Evolutionary conservation across 2,329 filamentous ascomycete species (phyloP).

Genomic region (Alternaria postmessia): DNA sequence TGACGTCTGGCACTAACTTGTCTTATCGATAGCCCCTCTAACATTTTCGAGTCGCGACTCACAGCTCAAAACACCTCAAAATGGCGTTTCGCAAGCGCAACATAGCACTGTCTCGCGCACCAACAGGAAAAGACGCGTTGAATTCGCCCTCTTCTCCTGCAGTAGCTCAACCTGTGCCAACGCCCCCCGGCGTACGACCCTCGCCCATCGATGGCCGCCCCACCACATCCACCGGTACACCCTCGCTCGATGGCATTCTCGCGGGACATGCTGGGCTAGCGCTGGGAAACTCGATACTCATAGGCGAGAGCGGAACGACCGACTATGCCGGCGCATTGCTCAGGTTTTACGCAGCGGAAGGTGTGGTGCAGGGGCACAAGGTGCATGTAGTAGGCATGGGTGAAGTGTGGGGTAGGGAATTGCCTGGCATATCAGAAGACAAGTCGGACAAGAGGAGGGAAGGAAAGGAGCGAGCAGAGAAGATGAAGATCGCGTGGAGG

Average conservation of each 20-base stretch:
- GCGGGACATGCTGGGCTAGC: slow-evolving; percentile 87
- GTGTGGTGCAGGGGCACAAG: slow-evolving; percentile 87
- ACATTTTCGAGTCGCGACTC: slow-evolving; percentile 21
- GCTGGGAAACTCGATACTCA: slow-evolving; percentile 78
- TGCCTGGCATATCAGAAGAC: slow-evolving; percentile 74
- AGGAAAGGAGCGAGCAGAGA: slow-evolving; percentile 56
- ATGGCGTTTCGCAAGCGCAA: slow-evolving; percentile 77
- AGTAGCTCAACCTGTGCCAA: slow-evolving; percentile 23
- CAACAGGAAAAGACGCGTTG: slow-evolving; percentile 27
- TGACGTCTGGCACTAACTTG: not conserved
- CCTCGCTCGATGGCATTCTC: slow-evolving; percentile 82
- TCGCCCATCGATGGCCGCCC: slow-evolving; percentile 87
- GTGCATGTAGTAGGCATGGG: slow-evolving; percentile 85
- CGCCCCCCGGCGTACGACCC: slow-evolving; percentile 69
- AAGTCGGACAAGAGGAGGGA: slow-evolving; percentile 43
- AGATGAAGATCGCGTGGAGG: slow-evolving; percentile 99
- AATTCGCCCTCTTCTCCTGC: slow-evolving; percentile 17
- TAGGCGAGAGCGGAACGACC: slow-evolving; percentile 91
- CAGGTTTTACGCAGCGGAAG: slow-evolving; percentile 91
- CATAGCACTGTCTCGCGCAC: slow-evolving; percentile 60
- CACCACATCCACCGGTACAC: slow-evolving; percentile 90
- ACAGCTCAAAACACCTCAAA: slow-evolving; percentile 1
- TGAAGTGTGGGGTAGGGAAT: slow-evolving; percentile 80
- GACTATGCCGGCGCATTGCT: slow-evolving; percentile 88
- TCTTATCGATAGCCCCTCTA: slow-evolving; percentile 20